Evolutionary conservation across 2,329 filamentous ascomycete species (phyloP), one percentile per base, ranked within the genome.

Genomic region (Verticillium isaacii): DNA sequence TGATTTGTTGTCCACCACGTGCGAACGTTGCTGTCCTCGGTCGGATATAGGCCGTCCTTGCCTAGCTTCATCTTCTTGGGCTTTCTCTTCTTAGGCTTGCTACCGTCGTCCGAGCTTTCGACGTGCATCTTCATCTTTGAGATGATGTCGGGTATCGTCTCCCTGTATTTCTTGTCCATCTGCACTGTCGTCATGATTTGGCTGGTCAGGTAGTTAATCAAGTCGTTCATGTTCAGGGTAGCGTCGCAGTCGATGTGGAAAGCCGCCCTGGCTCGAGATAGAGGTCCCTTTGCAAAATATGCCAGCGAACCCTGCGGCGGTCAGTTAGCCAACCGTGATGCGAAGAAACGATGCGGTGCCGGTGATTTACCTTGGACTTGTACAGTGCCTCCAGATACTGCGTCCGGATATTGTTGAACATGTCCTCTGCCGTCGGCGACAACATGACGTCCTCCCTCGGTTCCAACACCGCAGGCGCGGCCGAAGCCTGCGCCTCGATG

Each of bases 281-380:
- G 77, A 1, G 91, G 90, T 0, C 91, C 91, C 77, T 95, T 95
- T 23, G 89, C 89, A 74, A 94, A 93, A 73, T 93, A 95, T 62
- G 91, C 91, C 61, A 94, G 77, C 3, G 91, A 92, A 37, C 89
- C 91, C 82, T 91, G 54, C 11, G 32, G 5, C 3, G 57, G 66
- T 72, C 3, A 57, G 66, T 72, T 19, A 70, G 66, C 32, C 36
- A 23, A 19, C 17, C 34, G 7, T 23, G 3, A 62, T 75, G 76
- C 56, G 75, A 45, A 23, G 5, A 52, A 52, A 17, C 11, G 17
- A 23, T n/a, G 9, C 45, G 9, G 45, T 39, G 9, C 3, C 32
- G 70, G 29, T 71, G 69, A 68, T 78, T 15, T 73, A 85, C 85
- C 79, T 85, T 83, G 61, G 88, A 86, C 75, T 86, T 80, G 78